Evolutionary conservation across 768 basidiomycete species (phyloP).

Genomic region (Solioccasus polychromus): DNA sequence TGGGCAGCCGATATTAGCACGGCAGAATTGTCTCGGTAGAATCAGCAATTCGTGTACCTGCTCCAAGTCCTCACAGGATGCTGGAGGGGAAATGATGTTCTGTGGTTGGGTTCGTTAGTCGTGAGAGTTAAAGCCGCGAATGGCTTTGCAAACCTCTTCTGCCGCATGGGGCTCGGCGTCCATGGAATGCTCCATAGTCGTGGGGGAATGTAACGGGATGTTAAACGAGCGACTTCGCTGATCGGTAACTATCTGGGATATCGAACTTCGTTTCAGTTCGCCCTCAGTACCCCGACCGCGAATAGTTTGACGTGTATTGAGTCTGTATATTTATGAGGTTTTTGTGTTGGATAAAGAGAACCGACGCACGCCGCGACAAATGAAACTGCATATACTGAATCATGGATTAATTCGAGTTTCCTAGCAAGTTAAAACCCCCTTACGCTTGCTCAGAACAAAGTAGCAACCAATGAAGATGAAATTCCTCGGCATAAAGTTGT

Average conservation of each 20-base stretch:
- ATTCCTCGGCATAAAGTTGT: constrained; percentile 50
- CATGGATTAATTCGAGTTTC: background rate
- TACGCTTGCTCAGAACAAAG: constrained; percentile 66
- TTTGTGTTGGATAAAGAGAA: background rate
- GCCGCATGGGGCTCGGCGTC: background rate
- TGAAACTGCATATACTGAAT: constrained; percentile 60
- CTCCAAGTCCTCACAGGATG: background rate
- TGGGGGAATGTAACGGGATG: constrained; percentile 3
- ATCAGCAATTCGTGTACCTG: constrained; percentile 4
- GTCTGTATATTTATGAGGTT: constrained; percentile 33
- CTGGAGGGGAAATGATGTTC: background rate
- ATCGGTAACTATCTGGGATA: constrained; percentile 26
- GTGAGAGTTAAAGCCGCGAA: background rate
- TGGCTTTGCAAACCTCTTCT: constrained; percentile 10
- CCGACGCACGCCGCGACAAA: constrained; percentile 61
- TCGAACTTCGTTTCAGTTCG: constrained; percentile 24
- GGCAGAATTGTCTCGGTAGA: background rate
- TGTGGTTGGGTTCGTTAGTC: constrained; percentile 2
- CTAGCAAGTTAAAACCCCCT: constrained; percentile 20
- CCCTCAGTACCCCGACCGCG: constrained; percentile 55
- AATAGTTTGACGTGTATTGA: constrained; percentile 57
- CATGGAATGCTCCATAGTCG: background rate
- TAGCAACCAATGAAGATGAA: constrained; percentile 61
- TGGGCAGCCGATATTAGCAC: background rate
- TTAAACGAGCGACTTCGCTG: background rate